Base-by-base conservation (phyloP, 148 eudicot genomes). In the Cornus kousa region DNA sequence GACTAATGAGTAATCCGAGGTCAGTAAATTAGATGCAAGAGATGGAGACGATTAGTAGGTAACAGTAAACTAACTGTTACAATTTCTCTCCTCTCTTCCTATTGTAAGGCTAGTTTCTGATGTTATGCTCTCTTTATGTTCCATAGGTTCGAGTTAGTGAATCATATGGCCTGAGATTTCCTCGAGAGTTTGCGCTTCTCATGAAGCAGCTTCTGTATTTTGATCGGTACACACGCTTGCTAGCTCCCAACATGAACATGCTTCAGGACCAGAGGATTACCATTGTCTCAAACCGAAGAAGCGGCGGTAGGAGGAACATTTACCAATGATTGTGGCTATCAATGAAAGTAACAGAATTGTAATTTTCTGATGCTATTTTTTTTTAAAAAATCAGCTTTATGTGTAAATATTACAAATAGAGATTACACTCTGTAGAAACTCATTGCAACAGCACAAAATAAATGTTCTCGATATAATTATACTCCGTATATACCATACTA, bases 191-290 rank as follows among this genome's bases (percentile, higher is more conserved):
- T 71, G 99, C 99, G 37, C 99, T 96, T 78, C 88, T 96, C 20
- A 86, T 96, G 94, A 96, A 96, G 80, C 99, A 96, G 83, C 98
- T 96, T 66, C 90, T 96, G 48, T 96, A 96, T 85, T 96, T 96
- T 72, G 99, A 96, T 72, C 94, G 99, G 16, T 96, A 93, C 88
- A 92, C 99, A 39, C 98, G 99, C 57, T 80, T 96, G 80, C 82
- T 96, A 57, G 99, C 99, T 80, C 99, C 99, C 48, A 92, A 96
- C 74, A 33, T 96, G 89, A 91, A 96, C 91, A 96, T 96, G 99
- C 87, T 92, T 75, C 91, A 85, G 83, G 99, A 96, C 78, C 91
- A 93, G 86, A 89, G 99, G 71, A 85, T 96, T 83, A 84, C 88
- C 67, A 86, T 96, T 9, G 97, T 81, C 85, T 90, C 99, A 13